Evolutionary conservation across 192 early-diverging fungal genomes (phyloP).

Genomic region (Glomus cerebriforme): DNA sequence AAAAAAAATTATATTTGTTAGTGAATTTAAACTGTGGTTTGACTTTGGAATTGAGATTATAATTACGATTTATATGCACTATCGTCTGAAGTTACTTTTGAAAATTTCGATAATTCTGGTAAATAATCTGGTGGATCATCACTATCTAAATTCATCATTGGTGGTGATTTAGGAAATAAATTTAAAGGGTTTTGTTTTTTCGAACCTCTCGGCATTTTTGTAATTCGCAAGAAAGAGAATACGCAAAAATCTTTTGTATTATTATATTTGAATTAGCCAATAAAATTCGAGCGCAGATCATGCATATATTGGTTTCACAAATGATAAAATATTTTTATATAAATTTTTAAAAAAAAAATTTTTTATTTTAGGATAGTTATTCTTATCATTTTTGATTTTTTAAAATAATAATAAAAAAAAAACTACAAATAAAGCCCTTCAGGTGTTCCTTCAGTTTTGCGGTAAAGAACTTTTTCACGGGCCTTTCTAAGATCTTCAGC

Average conservation of each 20-base stretch:
- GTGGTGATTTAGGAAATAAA: not conserved
- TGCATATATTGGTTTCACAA: too few species aligned
- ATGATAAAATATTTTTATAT: too few species aligned
- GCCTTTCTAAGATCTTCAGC: conserved; percentile 98
- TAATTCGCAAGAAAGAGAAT: not conserved
- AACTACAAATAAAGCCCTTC: conserved; percentile 89
- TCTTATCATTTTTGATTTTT: too few species aligned
- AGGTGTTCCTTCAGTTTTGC: conserved; percentile 98
- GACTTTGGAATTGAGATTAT: not conserved
- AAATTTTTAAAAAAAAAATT: too few species aligned
- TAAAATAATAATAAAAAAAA: not conserved
- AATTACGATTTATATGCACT: conserved; percentile 15
- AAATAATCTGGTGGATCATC: conserved; percentile 13
- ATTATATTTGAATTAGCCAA: too few species aligned
- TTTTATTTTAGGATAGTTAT: too few species aligned
- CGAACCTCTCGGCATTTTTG: not conserved
- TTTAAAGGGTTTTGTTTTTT: conserved; percentile 10
- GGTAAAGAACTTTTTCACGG: conserved; percentile 97
- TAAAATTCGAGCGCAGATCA: too few species aligned
- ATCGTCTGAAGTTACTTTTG: conserved; percentile 11
- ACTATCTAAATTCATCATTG: not conserved
- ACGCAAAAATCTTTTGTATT: too few species aligned
- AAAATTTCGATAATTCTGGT: not conserved
- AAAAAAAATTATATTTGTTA: not conserved
- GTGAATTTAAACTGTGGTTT: not conserved